Evolutionary conservation across 108 stramenopile species (phyloP), one percentile per base, ranked within the genome.

Genomic region (Craspedostauros australis): DNA sequence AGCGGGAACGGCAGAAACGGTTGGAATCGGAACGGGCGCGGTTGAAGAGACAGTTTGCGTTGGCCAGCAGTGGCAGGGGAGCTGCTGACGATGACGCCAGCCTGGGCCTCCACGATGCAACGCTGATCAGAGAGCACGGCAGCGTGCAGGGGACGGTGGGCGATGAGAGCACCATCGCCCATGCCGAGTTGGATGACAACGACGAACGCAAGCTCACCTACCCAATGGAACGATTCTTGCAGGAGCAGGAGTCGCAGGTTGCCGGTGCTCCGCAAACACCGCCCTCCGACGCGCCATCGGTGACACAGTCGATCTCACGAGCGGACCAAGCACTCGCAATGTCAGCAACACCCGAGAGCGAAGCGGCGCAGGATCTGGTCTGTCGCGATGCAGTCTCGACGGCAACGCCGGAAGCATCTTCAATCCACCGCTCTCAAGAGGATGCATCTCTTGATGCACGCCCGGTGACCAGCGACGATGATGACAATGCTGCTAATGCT

Each of bases 11-110:
- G 22, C 75, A 88, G 61, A 68, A 75, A 21, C 68, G 82, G 14
- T 55, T 82, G 8, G 87, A 88, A 50, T 72, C 77, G 22, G 82
- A 88, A 53, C 60, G 79, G 1, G 87, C 81, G 4, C 45, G 87
- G 25, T 51, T 75, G n/a, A 77, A 72, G 46, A 67, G 80, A 24
- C 87, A 82, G 54, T 79, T 88, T 66, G 78, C 80, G 0, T 60
- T 88, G 50, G 46, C 34, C 22, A 59, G 54, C 27, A 54, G 54
- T 20, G 30, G 49, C 16, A 63, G 47, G 24, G 36, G 23, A 2
- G 55, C 34, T 1, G 57, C 47, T 6, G 66, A 66, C 25, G 51
- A 64, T 1, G 41, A 70, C 25, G 26, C 28, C 19, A 59, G 55
- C 20, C 39, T 19, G 24, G 58, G 46, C 27, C 26, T 52, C 6